phyloP scores from a whole-genome alignment of 2,329 filamentous ascomycete genomes.

The Microcera coccophila region DNA sequence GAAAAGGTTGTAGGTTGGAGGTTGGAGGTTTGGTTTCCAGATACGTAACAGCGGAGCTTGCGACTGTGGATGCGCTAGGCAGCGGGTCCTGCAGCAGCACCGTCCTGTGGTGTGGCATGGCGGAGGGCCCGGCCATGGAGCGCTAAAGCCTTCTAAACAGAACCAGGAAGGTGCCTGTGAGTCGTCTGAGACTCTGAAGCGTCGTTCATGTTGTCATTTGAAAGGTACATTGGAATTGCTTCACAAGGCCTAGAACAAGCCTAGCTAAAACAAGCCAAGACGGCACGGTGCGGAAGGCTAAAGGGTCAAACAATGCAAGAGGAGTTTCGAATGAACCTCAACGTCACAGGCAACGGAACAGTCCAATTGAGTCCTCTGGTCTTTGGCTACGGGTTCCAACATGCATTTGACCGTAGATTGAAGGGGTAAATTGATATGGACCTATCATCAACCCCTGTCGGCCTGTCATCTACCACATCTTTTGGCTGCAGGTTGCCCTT shows the following conservation, averaged over 20 bases:
- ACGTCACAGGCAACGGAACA: neutral
- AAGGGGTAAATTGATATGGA: too few species aligned
- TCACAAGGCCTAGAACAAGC: too few species aligned
- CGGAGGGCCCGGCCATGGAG: neutral
- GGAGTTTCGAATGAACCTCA: too few species aligned
- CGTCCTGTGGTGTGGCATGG: conserved; percentile 18
- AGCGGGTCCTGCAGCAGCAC: conserved; percentile 17
- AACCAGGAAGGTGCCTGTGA: too few species aligned
- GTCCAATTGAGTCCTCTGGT: neutral
- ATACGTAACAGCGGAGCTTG: neutral
- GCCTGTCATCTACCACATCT: too few species aligned
- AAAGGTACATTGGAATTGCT: too few species aligned
- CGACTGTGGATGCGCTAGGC: conserved; percentile 16
- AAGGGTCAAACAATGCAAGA: too few species aligned
- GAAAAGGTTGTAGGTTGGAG: conserved; percentile 1
- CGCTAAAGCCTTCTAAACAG: conserved; percentile 18
- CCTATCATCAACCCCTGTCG: neutral
- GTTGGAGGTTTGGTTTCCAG: neutral
- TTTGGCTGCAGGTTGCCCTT: neutral
- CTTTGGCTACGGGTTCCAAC: neutral
- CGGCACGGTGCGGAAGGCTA: too few species aligned
- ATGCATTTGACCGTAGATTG: too few species aligned
- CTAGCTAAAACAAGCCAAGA: too few species aligned
- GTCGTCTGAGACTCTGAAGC: too few species aligned
- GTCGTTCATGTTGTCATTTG: too few species aligned